Base-by-base conservation (phyloP, 441 rosid genomes). In the Jatropha podagrica region DNA sequence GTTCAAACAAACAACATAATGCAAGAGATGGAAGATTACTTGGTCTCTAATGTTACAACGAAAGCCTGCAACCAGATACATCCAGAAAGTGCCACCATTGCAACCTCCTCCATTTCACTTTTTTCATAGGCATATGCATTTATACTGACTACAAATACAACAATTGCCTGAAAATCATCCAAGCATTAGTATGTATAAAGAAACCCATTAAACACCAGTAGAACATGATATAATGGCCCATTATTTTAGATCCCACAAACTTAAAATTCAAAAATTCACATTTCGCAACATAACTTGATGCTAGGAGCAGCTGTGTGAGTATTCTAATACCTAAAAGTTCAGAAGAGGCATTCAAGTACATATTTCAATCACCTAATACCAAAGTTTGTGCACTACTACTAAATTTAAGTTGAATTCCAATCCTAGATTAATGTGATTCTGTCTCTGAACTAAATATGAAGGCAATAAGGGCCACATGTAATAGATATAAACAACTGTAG, bases 21-120 rank as follows among this genome's bases (percentile, higher is more conserved):
- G 67, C 38, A 17, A 49, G 61, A 62, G 64, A 72, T n/a, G 65
- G 71, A 72, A 74, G 79, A 93, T 77, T 90, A 94, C 99, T 91
- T 96, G 82, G 99, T 96, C 88, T 96, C 99, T 61, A 93, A 73
- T 74, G 95, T 80, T 76, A 96, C 95, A 75, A 96, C 98, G 74
- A 94, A 94, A 54, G 98, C 99, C 85, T 96, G 99, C 85, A 96
- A 85, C 98, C 99, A 96, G 81, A 96, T 91, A 82, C 95, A 93
- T 80, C 99, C 98, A n/a, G 99, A 94, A 76, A 96, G 97, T 62
- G 96, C 98, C 76, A 94, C 98, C 97, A 96, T 89, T 51, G 94
- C 91, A 52, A 94, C 87, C 88, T 94, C 98, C 84, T 91, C 98
- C 96, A 91, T 92, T 87, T 94, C 97, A 69, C 98, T 89, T 86